Conservation (phyloP, 805 yeast species). For the Wickerhamomyces xylosicus region DNA sequence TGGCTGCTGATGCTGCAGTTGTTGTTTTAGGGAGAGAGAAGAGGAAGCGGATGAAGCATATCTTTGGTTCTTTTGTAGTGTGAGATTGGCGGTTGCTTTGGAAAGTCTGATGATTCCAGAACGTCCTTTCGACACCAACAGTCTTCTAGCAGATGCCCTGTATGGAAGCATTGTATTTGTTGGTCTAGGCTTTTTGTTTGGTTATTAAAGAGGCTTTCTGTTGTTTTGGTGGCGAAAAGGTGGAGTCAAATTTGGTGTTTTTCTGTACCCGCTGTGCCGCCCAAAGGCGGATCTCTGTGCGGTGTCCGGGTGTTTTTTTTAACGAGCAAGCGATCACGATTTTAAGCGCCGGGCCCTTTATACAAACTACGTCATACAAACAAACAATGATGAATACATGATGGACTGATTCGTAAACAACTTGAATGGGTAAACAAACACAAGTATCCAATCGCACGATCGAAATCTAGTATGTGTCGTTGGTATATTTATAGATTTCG, state of each 20-base stretch:
- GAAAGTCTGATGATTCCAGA: neutral
- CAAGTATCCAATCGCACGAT: neutral
- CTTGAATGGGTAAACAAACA: neutral
- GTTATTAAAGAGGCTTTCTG: neutral
- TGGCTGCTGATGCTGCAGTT: conserved; percentile 1
- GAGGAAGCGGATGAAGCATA: neutral
- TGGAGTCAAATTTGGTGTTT: too few relatives aligned
- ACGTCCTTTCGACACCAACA: neutral
- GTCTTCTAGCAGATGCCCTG: neutral
- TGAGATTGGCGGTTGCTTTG: neutral
- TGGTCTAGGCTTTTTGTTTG: neutral
- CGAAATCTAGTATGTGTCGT: neutral
- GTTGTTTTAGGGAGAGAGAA: neutral
- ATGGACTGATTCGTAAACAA: too few relatives aligned
- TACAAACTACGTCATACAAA: too few relatives aligned
- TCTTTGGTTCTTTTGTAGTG: neutral
- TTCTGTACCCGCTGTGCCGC: too few relatives aligned
- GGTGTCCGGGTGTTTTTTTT: neutral
- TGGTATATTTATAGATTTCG: neutral
- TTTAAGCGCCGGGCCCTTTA: too few relatives aligned
- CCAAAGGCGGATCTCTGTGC: too few relatives aligned
- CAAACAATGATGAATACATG: too few relatives aligned
- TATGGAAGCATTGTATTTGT: neutral
- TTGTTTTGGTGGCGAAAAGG: neutral
- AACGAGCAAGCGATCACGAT: too few relatives aligned